Evolutionary conservation across 2,329 filamentous ascomycete genomes (phyloP), one percentile per base, ranked within the genome.

Genomic region (Capronia americana): DNA sequence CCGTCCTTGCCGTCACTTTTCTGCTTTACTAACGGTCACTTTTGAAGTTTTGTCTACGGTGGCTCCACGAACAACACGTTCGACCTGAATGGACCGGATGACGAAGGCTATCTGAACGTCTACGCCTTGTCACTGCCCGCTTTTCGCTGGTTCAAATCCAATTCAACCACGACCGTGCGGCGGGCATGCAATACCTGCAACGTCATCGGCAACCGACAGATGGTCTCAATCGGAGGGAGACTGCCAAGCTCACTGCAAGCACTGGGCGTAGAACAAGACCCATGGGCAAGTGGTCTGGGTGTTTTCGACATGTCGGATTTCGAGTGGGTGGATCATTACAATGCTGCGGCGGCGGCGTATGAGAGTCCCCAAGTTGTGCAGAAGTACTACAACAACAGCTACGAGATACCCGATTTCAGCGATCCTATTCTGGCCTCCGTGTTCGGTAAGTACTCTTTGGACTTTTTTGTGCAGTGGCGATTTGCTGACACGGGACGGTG

Each of bases 301-400:
- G 72, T 82, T 8, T 79, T 80, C 66, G 79, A 81, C 59, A 75
- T 82, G 76, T 77, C 75, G 2, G 71, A 73, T 17, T 69, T 80
- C 68, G 53, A 65, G 7, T 81, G 79, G 79, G 71, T 59, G 3
- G 67, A 74, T 54, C 66, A 70, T 1, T 81, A 79, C 64, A 73
- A 80, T 28, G 73, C 78, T 0, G 62, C 75, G 6, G 78, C 77
- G 3, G 66, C 60, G 1, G 61, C 67, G n/a, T 81, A 81, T 60
- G 74, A 79, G 7, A 41, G 50, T 7, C 66, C 66, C 10, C 54
- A 76, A 0, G 67, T 71, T 0, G 73, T 80, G 12, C 70, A 73
- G 65, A 62, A 75, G 11, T 80, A 78, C 75, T 80, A 80, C 58
- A 30, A 67, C 3, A 12, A 44, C 14, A 57, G 51, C 34, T 65